Evolutionary conservation across 345 rosid genomes (phyloP).

Genomic region (Diplotaxis tenuifolia): DNA sequence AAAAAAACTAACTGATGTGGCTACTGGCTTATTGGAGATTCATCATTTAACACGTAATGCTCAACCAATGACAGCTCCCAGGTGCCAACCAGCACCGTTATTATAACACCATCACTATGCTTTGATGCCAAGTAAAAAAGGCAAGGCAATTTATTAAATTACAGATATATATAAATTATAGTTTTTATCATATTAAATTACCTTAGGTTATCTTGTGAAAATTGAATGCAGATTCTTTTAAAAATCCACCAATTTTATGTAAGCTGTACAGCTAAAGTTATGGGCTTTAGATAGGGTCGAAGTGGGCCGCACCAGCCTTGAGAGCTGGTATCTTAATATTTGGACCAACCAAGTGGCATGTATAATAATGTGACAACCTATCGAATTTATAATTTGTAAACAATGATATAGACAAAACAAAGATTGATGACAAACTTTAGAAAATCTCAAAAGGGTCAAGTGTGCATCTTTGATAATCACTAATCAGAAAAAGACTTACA

Average conservation of each 20-base stretch:
- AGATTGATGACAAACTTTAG: neutral
- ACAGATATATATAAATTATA: neutral
- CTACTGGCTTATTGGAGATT: neutral
- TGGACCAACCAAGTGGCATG: slow-evolving; percentile 14
- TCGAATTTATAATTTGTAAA: neutral
- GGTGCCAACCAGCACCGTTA: neutral
- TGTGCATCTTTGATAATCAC: neutral
- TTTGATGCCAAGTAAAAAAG: neutral
- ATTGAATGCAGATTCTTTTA: neutral
- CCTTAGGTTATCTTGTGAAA: neutral
- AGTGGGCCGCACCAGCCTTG: slow-evolving; percentile 12
- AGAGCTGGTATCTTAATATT: neutral
- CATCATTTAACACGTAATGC: neutral
- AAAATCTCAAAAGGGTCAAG: neutral
- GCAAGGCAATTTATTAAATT: slow-evolving; percentile 3
- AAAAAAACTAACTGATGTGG: slow-evolving; percentile 21
- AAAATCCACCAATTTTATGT: neutral
- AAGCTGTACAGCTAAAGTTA: neutral
- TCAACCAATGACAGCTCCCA: neutral
- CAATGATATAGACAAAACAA: neutral
- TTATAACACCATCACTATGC: neutral
- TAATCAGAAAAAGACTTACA: neutral
- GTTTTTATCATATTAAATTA: neutral
- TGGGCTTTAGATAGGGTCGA: slow-evolving; percentile 17
- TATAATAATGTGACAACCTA: neutral